phyloP scores from a whole-genome alignment of 2,329 filamentous ascomycete species.

The Colletotrichum gigasporum region DNA sequence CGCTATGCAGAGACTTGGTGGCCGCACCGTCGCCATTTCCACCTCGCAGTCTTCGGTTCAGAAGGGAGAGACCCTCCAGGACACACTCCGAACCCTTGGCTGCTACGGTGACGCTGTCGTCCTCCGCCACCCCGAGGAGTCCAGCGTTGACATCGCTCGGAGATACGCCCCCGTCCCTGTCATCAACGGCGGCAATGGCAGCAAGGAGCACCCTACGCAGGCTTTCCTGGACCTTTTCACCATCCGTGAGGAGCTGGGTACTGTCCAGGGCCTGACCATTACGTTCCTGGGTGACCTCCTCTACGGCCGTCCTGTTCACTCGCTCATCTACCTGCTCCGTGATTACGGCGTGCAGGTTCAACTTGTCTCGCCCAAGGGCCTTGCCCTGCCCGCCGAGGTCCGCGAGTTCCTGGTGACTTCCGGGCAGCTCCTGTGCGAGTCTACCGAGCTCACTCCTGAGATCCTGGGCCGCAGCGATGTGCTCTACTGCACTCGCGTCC shows the following conservation, averaged over 20 bases:
- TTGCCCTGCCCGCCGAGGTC: conserved; percentile 80
- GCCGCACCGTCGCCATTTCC: conserved; percentile 82
- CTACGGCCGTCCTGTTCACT: conserved; percentile 95
- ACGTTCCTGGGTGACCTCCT: conserved; percentile 94
- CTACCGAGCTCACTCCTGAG: conserved; percentile 82
- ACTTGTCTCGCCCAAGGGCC: conserved; percentile 83
- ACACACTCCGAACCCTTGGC: conserved; percentile 91
- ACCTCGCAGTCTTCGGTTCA: conserved; percentile 88
- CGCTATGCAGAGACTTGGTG: conserved; percentile 97
- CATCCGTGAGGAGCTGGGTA: conserved; percentile 96
- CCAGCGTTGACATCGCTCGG: conserved; percentile 81
- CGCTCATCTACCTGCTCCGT: conserved; percentile 89
- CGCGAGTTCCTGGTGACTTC: conserved; percentile 75
- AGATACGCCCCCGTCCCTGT: conserved; percentile 91
- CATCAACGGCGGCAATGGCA: conserved; percentile 97
- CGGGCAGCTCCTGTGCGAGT: conserved; percentile 81
- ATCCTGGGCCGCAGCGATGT: conserved; percentile 89
- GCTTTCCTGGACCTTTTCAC: conserved; percentile 98
- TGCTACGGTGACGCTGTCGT: conserved; percentile 97
- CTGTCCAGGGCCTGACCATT: conserved; percentile 93
- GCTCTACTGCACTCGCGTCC: conserved; percentile 95
- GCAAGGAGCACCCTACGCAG: conserved; percentile 95
- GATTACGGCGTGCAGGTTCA: conserved; percentile 97
- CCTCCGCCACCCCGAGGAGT: conserved; percentile 89
- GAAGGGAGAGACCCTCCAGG: conserved; percentile 94